Evolutionary conservation across 164 flowering plant species (phyloP).

Genomic region (Platanus orientalis): DNA sequence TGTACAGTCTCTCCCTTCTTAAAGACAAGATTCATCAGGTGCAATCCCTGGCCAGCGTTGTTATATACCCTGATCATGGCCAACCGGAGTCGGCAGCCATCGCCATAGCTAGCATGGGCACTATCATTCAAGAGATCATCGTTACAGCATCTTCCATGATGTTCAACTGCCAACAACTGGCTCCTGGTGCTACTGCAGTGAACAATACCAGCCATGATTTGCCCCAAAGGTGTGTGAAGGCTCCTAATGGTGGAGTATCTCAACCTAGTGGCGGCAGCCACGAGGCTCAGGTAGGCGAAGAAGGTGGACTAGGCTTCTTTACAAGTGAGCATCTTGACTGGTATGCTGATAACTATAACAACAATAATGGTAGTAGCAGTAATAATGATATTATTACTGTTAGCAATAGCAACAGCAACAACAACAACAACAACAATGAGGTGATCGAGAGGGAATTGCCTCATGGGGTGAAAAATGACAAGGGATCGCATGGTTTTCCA

Average conservation of each 20-base stretch:
- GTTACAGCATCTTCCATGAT: conserved; percentile 63
- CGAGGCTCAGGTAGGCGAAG: conserved; percentile 9
- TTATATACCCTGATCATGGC: conserved; percentile 24
- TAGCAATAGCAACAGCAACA: background rate
- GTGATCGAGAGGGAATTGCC: conserved; percentile 5
- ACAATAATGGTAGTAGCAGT: background rate
- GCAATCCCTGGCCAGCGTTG: conserved; percentile 35
- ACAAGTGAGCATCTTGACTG: conserved; percentile 14
- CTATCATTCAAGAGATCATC: conserved; percentile 54
- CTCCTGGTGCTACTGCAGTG: conserved; percentile 8
- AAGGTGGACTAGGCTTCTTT: conserved; percentile 15
- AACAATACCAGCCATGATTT: conserved; percentile 1
- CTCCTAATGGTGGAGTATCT: background rate
- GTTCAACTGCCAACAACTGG: conserved; percentile 59
- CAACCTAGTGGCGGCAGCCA: background rate
- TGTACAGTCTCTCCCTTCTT: conserved; percentile 49
- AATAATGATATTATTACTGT: background rate
- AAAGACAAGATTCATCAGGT: conserved; percentile 55
- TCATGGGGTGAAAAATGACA: background rate
- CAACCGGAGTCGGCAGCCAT: conserved; percentile 29
- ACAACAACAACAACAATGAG: background rate
- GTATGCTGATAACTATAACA: conserved; percentile 16
- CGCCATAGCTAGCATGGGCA: conserved; percentile 34
- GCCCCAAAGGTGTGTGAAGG: background rate
- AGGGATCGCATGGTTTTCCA: conserved; percentile 2